Conservation (phyloP, 768 basidiomycete species). For the Lactarius deliciosus region DNA sequence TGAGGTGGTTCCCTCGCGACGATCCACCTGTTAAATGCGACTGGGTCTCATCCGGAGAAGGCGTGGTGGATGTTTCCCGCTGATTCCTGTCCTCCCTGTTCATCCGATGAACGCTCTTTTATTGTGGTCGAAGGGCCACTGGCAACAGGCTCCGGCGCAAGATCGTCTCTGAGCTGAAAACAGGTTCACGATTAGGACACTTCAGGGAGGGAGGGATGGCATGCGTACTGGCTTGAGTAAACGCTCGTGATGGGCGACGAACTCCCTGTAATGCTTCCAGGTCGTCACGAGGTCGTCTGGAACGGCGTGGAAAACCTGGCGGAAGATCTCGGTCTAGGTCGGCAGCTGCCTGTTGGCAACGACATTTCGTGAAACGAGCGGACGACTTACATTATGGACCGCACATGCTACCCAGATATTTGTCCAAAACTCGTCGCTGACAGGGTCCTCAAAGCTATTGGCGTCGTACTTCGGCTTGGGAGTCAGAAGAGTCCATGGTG, state of each 20-base stretch:
- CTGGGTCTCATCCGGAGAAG: conserved; percentile 1
- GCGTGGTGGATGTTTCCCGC: conserved; percentile 21
- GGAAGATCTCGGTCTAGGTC: conserved; percentile 86
- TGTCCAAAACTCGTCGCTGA: conserved; percentile 86
- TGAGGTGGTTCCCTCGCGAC: background rate
- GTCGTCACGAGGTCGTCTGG: conserved; percentile 92
- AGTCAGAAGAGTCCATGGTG: conserved; percentile 62
- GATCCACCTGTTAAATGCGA: background rate
- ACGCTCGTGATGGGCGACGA: conserved; percentile 71
- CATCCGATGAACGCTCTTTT: conserved; percentile 38
- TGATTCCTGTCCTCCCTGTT: conserved; percentile 31
- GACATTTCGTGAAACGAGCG: background rate
- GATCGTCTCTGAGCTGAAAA: conserved; percentile 45
- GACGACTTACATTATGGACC: conserved; percentile 73
- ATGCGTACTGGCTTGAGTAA: conserved; percentile 61
- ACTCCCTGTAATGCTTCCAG: conserved; percentile 96
- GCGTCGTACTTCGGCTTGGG: conserved; percentile 72
- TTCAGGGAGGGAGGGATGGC: conserved; percentile 23
- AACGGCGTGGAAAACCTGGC: conserved; percentile 90
- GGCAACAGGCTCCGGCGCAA: conserved; percentile 46
- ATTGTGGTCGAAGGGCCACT: conserved; percentile 60
- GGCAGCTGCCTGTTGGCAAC: conserved; percentile 7
- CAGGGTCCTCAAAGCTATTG: conserved; percentile 83
- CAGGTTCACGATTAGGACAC: conserved; percentile 4
- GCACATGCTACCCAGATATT: conserved; percentile 86